Percentiles rank a stretch among this genome's conserved stretches.
Conservation (phyloP, 371 early-diverging fungal species). For the Entomophthora muscae region DNA sequence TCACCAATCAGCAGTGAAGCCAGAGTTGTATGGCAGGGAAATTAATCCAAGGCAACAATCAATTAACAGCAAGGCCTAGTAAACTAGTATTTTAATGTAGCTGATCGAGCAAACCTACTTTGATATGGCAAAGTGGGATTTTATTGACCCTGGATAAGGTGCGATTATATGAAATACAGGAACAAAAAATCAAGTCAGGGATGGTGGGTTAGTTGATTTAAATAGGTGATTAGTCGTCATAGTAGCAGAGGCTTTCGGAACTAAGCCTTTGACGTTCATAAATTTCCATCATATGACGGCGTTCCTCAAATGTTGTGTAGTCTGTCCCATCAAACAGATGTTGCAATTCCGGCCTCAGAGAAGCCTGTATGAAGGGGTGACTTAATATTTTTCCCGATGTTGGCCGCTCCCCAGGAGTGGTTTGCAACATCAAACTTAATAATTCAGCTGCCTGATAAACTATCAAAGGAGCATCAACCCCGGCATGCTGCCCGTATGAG, state of each 20-base stretch:
- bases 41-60: no score
- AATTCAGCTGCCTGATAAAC: constrained; percentile 6
- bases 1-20: no score
- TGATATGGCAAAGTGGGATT: no score
- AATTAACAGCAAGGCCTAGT: no score
- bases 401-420: neutral
- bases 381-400: neutral
- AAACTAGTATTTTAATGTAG: no score
- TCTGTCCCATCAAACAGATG: neutral
- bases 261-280: neutral
- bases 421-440: neutral
- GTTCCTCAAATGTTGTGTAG: neutral
- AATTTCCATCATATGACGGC: neutral
- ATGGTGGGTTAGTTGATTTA: neutral
- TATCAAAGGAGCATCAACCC: neutral
- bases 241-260: neutral
- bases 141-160: no score
- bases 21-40: no score
- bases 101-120: no score
- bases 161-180: no score
- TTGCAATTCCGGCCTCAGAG: neutral
- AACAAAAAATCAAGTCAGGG: no score
- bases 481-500: neutral
- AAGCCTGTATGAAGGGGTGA: constrained; percentile 5
- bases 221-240: neutral